Percentiles rank a stretch among this genome's conserved stretches.
phyloP scores from a whole-genome alignment of 2,329 filamentous ascomycete species.

The Thelonectria olida region DNA sequence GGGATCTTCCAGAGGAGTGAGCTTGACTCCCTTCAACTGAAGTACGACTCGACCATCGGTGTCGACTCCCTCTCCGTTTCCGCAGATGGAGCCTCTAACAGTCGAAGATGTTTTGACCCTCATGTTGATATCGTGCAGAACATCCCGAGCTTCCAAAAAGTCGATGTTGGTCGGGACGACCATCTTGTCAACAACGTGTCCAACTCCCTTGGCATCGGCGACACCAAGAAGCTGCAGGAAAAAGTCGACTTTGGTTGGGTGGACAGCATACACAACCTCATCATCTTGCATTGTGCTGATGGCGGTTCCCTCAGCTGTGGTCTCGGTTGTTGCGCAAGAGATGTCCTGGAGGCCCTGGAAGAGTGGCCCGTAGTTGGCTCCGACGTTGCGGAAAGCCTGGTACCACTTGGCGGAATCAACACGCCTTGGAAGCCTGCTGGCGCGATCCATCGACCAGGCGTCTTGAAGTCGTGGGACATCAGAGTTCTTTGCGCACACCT shows the following conservation, averaged over 20 bases:
- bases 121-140: slow-evolving; percentile 5
- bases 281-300: neutral
- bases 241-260: slow-evolving; percentile 20
- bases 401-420: neutral
- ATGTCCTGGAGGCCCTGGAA: neutral
- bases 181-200: slow-evolving; percentile 10
- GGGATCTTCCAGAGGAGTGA: slow-evolving; percentile 12
- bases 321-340: neutral
- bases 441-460: neutral
- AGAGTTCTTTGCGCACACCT: slow-evolving; percentile 4
- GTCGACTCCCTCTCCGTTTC: neutral
- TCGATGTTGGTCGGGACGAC: slow-evolving; percentile 16
- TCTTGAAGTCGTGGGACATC: neutral
- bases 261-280: slow-evolving; percentile 18
- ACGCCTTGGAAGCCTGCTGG: neutral
- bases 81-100: neutral
- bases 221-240: slow-evolving; percentile 17
- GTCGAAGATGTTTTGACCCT: neutral
- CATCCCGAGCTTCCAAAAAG: slow-evolving; percentile 6
- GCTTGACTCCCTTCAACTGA: slow-evolving; percentile 6
- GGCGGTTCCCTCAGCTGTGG: neutral
- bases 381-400: neutral
- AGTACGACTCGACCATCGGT: slow-evolving; percentile 1
- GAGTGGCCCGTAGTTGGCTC: neutral
- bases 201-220: slow-evolving; percentile 10